Evolutionary conservation across 768 basidiomycete genomes (phyloP).

Genomic region (Mycena latifolia): DNA sequence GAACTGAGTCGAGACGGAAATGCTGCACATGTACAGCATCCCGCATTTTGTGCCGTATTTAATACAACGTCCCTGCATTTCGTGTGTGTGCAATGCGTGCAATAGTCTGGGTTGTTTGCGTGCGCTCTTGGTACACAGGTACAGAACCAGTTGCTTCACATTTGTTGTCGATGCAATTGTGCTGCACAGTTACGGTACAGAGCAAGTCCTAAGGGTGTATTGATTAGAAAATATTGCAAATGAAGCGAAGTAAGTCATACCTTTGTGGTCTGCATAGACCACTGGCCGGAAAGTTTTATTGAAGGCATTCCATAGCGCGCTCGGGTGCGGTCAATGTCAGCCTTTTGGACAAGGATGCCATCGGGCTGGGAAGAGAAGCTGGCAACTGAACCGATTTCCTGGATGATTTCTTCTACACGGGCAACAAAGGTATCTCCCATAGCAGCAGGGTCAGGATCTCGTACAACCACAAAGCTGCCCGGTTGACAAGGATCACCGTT

Average conservation of each 20-base stretch:
- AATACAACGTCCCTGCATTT: slow-evolving; percentile 39
- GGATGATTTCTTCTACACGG: slow-evolving; percentile 17
- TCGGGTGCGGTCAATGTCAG: neutral
- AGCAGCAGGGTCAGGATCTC: neutral
- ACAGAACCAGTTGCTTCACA: slow-evolving; percentile 29
- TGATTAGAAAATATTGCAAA: no score
- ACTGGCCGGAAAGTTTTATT: neutral
- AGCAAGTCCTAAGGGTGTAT: slow-evolving; percentile 41
- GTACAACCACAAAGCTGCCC: slow-evolving; percentile 1
- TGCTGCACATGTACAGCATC: slow-evolving; percentile 37
- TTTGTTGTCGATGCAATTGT: slow-evolving; percentile 37
- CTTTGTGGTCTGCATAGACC: no score
- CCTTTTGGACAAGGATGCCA: slow-evolving; percentile 1
- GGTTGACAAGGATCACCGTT: slow-evolving; percentile 4
- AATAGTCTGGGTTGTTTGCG: neutral
- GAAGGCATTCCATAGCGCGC: slow-evolving; percentile 15
- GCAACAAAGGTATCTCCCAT: slow-evolving; percentile 8
- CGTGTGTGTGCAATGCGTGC: slow-evolving; percentile 11
- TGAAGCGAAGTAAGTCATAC: no score
- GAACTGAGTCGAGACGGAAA: slow-evolving; percentile 34
- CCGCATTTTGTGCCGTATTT: slow-evolving; percentile 44
- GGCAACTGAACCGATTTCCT: neutral
- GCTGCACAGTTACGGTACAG: slow-evolving; percentile 43
- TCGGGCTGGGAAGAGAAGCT: neutral
- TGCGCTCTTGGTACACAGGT: slow-evolving; percentile 37